Conservation (phyloP, 345 rosid genomes). For the Syzygium aromaticum region DNA sequence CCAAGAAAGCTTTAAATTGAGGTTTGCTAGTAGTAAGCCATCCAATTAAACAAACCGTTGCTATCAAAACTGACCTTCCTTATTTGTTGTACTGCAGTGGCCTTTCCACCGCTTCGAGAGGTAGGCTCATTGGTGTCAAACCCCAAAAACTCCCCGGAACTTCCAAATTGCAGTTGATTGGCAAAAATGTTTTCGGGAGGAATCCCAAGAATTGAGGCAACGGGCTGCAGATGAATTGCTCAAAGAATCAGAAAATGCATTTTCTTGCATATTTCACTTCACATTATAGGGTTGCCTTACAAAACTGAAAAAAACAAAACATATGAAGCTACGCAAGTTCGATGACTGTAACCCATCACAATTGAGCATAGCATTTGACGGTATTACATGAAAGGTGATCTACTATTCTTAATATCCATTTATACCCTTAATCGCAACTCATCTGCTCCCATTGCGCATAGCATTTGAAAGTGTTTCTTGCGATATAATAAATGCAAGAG, state of each 20-base stretch:
- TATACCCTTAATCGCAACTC: not conserved
- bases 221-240: conserved; percentile 48
- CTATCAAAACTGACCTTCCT: conserved; percentile 36
- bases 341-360: not conserved
- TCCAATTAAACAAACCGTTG: not conserved
- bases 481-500: not conserved
- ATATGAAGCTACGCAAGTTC: not conserved
- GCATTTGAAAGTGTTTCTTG: not conserved
- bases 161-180: conserved; percentile 67
- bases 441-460: not conserved
- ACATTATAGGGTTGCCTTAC: not conserved
- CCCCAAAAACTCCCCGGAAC: conserved; percentile 65
- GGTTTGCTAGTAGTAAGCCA: not conserved
- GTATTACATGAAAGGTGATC: not conserved
- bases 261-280: not conserved
- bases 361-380: not conserved
- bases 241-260: not conserved
- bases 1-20: not conserved
- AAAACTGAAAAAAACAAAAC: not conserved
- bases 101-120: conserved; percentile 96
- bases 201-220: conserved; percentile 79
- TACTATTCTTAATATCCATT: not conserved
- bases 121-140: conserved; percentile 88
- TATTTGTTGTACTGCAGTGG: conserved; percentile 80
- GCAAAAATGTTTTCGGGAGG: conserved; percentile 79